Percentiles rank a stretch among this genome's conserved stretches.
phyloP scores from a whole-genome alignment of 163 green algal genomes.

The Volvox carteri region DNA sequence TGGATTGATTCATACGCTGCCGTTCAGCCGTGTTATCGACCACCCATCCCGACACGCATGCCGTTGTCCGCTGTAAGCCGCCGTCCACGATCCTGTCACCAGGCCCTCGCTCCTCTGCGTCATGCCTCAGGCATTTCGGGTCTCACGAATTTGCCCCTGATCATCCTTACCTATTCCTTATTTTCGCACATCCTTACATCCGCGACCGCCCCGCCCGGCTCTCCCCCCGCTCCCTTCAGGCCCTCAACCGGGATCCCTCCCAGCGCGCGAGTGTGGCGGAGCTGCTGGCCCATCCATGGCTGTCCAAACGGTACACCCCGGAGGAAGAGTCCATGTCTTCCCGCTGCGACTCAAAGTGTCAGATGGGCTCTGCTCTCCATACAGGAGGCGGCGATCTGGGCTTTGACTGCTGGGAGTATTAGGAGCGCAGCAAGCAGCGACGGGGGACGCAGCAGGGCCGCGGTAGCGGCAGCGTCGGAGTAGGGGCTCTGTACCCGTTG shows the following conservation, averaged over 20 bases:
- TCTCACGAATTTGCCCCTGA: no score
- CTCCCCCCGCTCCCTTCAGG: not conserved
- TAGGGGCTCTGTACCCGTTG: no score
- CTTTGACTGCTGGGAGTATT: constrained; percentile 57
- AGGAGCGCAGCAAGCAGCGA: not conserved
- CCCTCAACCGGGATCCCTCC: constrained; percentile 60
- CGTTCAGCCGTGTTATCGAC: not conserved
- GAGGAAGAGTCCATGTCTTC: constrained; percentile 12
- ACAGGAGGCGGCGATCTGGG: not conserved
- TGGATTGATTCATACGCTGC: no score
- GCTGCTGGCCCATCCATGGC: constrained; percentile 72
- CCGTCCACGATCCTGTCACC: no score
- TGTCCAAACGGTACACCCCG: constrained; percentile 49
- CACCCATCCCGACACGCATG: not conserved
- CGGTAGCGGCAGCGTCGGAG: not conserved
- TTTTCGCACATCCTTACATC: no score
- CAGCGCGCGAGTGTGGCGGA: constrained; percentile 60
- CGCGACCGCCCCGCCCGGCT: not conserved
- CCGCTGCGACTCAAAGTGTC: not conserved
- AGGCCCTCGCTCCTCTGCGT: no score
- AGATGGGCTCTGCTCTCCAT: not conserved
- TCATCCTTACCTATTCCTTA: no score
- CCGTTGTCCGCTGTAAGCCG: no score
- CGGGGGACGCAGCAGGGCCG: not conserved
- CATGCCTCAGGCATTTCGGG: no score